phyloP scores from a whole-genome alignment of 148 eudicot species.

The Chenopodium quinoa region DNA sequence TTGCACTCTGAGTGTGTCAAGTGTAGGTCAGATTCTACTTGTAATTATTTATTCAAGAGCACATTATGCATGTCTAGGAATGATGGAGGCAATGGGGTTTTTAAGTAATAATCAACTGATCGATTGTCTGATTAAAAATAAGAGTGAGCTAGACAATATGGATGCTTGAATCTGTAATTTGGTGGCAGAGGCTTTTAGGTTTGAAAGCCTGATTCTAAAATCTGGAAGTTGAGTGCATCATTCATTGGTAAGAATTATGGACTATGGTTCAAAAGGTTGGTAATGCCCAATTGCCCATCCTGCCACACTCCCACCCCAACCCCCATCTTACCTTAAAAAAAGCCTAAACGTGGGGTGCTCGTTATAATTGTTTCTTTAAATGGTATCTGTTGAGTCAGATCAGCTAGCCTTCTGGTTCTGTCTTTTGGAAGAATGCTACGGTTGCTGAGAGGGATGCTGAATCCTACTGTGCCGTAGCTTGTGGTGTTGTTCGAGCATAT shows the following conservation, averaged over 20 bases:
- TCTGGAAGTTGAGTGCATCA: background rate
- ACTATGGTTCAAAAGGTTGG: no score
- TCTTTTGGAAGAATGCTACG: no score
- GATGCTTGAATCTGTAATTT: conserved; percentile 6
- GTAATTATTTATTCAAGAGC: background rate
- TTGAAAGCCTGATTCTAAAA: background rate
- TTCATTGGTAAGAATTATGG: background rate
- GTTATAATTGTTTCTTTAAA: no score
- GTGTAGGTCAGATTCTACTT: background rate
- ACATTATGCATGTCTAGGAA: background rate
- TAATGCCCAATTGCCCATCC: background rate
- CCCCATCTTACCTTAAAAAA: no score
- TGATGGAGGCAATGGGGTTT: background rate
- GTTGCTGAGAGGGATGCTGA: no score
- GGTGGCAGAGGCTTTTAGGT: background rate
- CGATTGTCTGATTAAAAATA: background rate
- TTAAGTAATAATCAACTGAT: background rate
- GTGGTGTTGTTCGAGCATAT: no score
- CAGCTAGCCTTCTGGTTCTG: no score
- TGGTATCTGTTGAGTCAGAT: no score
- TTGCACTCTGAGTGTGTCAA: background rate
- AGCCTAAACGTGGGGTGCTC: no score
- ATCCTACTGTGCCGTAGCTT: no score
- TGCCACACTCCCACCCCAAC: background rate
- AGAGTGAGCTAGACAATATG: background rate